A percentile compares a stretch with the other conserved stretches of the same genome.
phyloP scores from a whole-genome alignment of 495 filamentous ascomycete species.

The Parmelia sp. region DNA sequence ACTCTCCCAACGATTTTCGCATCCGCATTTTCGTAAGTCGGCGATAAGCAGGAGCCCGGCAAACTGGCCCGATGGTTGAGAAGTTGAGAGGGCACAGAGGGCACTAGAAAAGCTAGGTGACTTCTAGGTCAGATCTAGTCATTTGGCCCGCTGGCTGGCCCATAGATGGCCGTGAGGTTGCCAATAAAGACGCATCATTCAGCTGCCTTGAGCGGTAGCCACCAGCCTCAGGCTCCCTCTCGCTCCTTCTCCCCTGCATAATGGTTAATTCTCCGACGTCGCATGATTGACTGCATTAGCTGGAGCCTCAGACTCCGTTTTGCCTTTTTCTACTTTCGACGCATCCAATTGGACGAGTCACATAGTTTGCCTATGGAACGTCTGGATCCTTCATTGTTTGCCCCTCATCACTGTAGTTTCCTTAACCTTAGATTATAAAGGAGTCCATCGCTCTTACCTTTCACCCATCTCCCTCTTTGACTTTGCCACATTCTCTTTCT shows the following conservation, averaged over 20 bases:
- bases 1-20: neutral
- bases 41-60: neutral
- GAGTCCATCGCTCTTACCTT: neutral
- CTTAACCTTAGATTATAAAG: neutral
- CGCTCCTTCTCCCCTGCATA: neutral
- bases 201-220: neutral
- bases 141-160: neutral
- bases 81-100: no score
- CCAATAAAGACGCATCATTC: neutral
- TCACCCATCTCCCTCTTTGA: neutral
- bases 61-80: neutral
- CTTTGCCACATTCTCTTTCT: neutral
- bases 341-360: neutral
- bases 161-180: neutral
- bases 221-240: neutral
- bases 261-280: neutral
- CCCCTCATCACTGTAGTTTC: neutral
- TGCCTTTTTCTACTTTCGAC: neutral
- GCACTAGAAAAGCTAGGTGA: neutral
- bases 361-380: neutral
- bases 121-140: neutral
- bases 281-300: slow-evolving; percentile 4
- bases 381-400: slow-evolving; percentile 1
- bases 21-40: neutral
- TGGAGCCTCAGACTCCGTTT: neutral